Conservation (phyloP, 345 rosid species). For the Sapria himalayana region DNA sequence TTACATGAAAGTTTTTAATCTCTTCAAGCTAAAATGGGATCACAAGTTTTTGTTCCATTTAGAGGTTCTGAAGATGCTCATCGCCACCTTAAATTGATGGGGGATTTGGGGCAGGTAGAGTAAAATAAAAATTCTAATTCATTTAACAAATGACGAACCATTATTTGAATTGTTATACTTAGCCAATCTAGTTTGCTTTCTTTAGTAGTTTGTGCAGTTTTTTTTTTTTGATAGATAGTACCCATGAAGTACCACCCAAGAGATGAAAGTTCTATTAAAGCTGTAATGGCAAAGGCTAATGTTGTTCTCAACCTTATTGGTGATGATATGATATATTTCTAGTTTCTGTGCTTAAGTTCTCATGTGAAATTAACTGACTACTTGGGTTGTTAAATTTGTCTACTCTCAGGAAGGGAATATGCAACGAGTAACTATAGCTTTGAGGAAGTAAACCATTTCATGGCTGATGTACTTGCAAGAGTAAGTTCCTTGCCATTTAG, state of each 20-base stretch:
- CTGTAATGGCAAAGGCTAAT: conserved; percentile 98
- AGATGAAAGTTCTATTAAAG: conserved; percentile 82
- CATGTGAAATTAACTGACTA: too few relatives aligned
- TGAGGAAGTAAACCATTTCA: conserved; percentile 71
- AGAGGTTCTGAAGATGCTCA: conserved; percentile 82
- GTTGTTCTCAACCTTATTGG: conserved; percentile 93
- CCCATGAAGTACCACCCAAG: conserved; percentile 84
- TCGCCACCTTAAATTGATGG: conserved; percentile 97
- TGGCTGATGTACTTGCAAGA: conserved; percentile 67
- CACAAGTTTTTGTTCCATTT: conserved; percentile 93
- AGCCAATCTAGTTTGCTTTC: too few relatives aligned
- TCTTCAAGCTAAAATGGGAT: conserved; percentile 72
- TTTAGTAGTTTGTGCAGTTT: neutral
- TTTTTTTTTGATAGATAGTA: conserved; percentile 38
- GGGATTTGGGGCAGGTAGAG: conserved; percentile 91
- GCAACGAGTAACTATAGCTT: conserved; percentile 93
- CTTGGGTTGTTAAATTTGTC: conserved; percentile 1
- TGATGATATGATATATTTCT: too few relatives aligned
- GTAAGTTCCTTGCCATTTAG: conserved; percentile 39
- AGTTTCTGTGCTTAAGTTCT: too few relatives aligned
- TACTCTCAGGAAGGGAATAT: conserved; percentile 58
- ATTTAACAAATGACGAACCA: too few relatives aligned
- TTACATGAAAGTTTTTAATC: too few relatives aligned
- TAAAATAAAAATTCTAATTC: neutral
- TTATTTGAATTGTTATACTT: neutral